Base-by-base conservation (phyloP, 1,139 yeast genomes). In the Hemisphaericaspora subhashii region DNA sequence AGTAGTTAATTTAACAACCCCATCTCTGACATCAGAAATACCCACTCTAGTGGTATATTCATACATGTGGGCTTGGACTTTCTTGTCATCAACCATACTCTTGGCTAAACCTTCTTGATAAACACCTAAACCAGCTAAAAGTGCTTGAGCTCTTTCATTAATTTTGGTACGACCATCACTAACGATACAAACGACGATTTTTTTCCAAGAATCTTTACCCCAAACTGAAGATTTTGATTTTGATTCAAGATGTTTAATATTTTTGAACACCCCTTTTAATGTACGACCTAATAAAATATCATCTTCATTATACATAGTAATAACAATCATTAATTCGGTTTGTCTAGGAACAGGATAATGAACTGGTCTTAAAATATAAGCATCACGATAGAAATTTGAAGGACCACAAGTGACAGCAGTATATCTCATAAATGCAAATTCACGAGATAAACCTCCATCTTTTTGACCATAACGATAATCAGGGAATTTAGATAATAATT, bases 371-470 rank as follows among this genome's bases (percentile, higher is more conserved):
- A 72, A 59, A 38, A 69, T 67, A 50, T 68, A 72, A 2, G 74
- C 74, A 44, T 70, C 74, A 30, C 70, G 58, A 44, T 64, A 63
- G 48, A 71, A 72, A 46, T 72, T 71, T 6, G 74, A 68, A 12
- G 77, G 77, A 1, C 77, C 77, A 56, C 77, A 72, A 2, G 77
- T 72, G 7, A 70, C 75, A 10, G 77, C 77, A 1, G 76, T 68
- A 51, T 72, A 72, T 56, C 77, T 60, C 77, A 72, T 71, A 49
- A 68, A 70, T 14, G 74, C 65, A 46, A 72, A 71, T 46, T 72
- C 77, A 55, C 77, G 57, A 9, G 71, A 58, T 1, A 35, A 30
- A 5, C 38, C 38, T 3, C 38, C 38, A 44, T 69, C 73, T 40
- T 62, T 61, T 18, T 52, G 55, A 5, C 48, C 57, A 3, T 58